A percentile compares a stretch with the other conserved stretches of the same genome.
Evolutionary conservation across 805 yeast species (phyloP).

Genomic region (Pichia paraexigua): DNA sequence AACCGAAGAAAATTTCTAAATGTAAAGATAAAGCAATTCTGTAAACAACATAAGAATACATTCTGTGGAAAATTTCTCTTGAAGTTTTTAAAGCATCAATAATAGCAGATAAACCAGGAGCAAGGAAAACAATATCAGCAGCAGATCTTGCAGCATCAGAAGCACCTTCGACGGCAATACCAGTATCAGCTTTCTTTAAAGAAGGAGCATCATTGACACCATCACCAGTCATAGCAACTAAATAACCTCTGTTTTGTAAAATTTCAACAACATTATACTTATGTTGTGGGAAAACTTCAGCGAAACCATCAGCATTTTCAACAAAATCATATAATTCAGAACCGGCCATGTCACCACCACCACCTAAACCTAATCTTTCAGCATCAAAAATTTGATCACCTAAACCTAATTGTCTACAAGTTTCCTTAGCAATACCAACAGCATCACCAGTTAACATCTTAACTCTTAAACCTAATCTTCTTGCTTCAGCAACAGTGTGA

Average conservation of each 20-base stretch:
- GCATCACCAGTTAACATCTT: constrained; percentile 99
- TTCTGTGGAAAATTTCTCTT: constrained; percentile 97
- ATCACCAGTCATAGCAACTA: constrained; percentile 99
- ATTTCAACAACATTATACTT: constrained; percentile 94
- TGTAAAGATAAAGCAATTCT: constrained; percentile 94
- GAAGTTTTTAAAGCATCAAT: constrained; percentile 93
- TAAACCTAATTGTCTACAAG: constrained; percentile 94
- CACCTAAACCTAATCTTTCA: constrained; percentile 92
- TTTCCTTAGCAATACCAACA: constrained; percentile 97
- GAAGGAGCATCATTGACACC: constrained; percentile 99
- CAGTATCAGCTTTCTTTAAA: constrained; percentile 90
- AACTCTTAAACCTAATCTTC: constrained; percentile 84
- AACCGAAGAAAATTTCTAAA: constrained; percentile 89
- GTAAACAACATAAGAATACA: constrained; percentile 97
- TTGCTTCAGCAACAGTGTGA: constrained; percentile 86
- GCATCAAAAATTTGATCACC: constrained; percentile 97
- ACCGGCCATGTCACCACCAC: constrained; percentile 92
- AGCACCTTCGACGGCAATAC: constrained; percentile 98
- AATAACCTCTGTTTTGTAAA: constrained; percentile 90
- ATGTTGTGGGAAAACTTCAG: constrained; percentile 98
- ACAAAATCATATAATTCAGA: constrained; percentile 95
- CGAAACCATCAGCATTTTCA: constrained; percentile 97
- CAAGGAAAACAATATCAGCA: constrained; percentile 91
- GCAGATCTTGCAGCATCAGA: constrained; percentile 97
- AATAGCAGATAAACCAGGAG: constrained; percentile 92